These are phyloP conservation scores for Cystofilobasidium macerans DNA, from an alignment of 768 basidiomycete species.

Conservation along the genomic window DNA sequence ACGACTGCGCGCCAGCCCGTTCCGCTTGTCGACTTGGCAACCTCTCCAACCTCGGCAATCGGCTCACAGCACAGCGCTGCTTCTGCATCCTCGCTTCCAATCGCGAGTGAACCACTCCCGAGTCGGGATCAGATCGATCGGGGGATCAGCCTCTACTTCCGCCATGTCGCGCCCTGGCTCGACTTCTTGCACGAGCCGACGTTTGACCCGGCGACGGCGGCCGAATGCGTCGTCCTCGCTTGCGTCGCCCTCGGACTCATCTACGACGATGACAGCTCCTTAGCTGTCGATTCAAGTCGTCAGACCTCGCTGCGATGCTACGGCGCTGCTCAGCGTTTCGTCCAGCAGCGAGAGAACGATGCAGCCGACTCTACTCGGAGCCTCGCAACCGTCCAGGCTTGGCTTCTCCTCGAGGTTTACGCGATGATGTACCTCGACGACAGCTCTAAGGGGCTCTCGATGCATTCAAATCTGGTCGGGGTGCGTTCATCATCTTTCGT, in stretches of 20 bases:
- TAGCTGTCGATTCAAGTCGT: no score
- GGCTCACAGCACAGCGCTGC: not conserved
- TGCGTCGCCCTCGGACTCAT: constrained; percentile 27
- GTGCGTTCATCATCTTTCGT: constrained; percentile 22
- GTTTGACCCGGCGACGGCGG: constrained; percentile 20
- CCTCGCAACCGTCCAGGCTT: constrained; percentile 27
- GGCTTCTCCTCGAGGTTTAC: constrained; percentile 27
- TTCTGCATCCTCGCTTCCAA: no score
- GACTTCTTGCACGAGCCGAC: constrained; percentile 30
- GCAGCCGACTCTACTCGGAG: constrained; percentile 11
- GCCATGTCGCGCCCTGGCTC: constrained; percentile 24
- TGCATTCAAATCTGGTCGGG: constrained; percentile 27
- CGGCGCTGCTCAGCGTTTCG: constrained; percentile 5
- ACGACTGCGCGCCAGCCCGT: not conserved
- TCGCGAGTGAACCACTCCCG: constrained; percentile 3
- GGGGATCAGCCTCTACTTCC: constrained; percentile 27
- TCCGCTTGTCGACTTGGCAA: not conserved
- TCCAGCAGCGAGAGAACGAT: constrained; percentile 17
- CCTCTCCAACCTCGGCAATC: no score
- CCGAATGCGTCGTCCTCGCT: constrained; percentile 23
- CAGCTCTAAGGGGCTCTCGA: constrained; percentile 25
- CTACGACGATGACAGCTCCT: constrained; percentile 26
- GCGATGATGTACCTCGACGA: constrained; percentile 25
- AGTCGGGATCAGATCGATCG: not conserved
- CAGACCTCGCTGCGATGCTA: constrained; percentile 25